These are phyloP conservation scores for Acanthamoeba castellanii DNA, from an alignment of 208 protist genomes.

Conservation along the genomic window DNA sequence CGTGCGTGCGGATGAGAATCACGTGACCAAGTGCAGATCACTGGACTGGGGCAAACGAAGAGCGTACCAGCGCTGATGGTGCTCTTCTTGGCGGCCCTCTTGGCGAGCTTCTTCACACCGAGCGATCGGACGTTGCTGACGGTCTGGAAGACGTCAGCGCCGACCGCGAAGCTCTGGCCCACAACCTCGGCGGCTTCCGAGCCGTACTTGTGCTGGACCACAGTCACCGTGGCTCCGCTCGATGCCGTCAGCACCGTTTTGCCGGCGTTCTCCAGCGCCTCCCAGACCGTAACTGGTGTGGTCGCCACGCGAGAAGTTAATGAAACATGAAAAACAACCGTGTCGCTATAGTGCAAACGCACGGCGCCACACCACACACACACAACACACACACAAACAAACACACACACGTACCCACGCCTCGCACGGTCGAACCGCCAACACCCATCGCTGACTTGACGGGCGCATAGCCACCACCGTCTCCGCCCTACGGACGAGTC, in stretches of 20 bases:
- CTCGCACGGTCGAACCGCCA: neutral
- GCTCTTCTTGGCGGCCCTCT: conserved; percentile 62
- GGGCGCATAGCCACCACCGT: neutral
- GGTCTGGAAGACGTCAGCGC: neutral
- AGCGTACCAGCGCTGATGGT: neutral
- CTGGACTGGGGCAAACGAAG: no score
- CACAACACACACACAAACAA: no score
- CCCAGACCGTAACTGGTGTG: conserved; percentile 10
- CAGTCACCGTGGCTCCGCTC: conserved; percentile 38
- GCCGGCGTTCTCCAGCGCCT: conserved; percentile 31
- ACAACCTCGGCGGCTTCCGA: conserved; percentile 26
- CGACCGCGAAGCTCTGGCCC: neutral
- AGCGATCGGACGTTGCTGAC: conserved; percentile 31
- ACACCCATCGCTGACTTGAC: neutral
- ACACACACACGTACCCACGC: neutral
- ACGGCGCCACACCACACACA: no score
- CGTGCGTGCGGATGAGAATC: neutral
- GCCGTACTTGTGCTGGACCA: conserved; percentile 57
- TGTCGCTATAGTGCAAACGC: no score
- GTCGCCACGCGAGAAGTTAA: no score
- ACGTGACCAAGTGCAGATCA: neutral
- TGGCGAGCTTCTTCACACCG: conserved; percentile 16
- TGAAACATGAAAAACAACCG: neutral
- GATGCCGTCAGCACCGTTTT: conserved; percentile 1
- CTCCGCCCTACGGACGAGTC: neutral